Percentiles rank a stretch among this genome's conserved stretches.
phyloP scores from a whole-genome alignment of 768 basidiomycete species.

The Nidula microcarpa region DNA sequence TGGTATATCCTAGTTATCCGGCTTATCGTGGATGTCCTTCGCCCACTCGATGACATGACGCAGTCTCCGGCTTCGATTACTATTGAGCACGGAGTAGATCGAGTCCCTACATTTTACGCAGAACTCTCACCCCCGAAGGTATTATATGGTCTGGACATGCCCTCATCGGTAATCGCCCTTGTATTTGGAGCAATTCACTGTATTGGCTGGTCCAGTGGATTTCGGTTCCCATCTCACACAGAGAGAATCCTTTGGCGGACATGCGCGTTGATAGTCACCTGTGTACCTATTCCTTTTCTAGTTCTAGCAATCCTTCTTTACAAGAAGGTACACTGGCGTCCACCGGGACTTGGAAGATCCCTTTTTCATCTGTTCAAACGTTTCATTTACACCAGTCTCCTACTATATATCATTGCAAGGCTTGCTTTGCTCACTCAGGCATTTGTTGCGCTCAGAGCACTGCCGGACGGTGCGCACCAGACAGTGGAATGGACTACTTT shows the following conservation, averaged over 20 bases:
- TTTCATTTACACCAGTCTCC: neutral
- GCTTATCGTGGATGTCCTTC: neutral
- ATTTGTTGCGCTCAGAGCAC: neutral
- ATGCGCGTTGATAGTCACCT: neutral
- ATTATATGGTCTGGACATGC: neutral
- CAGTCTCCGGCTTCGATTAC: neutral
- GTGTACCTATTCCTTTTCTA: neutral
- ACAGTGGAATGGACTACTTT: neutral
- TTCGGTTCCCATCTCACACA: neutral
- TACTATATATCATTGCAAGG: neutral
- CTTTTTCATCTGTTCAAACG: neutral
- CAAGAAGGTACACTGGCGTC: neutral
- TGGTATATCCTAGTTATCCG: neutral
- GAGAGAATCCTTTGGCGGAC: neutral
- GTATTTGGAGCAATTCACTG: neutral
- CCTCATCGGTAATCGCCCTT: neutral
- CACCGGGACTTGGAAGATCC: neutral
- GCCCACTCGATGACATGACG: neutral
- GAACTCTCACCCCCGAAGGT: neutral
- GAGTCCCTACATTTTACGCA: neutral
- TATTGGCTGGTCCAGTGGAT: neutral
- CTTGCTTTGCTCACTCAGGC: neutral
- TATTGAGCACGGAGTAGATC: neutral
- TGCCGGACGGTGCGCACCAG: neutral
- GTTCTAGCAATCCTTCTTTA: neutral